phyloP scores from a whole-genome alignment of 2,329 filamentous ascomycete genomes.

The Cryphonectria naterciae region DNA sequence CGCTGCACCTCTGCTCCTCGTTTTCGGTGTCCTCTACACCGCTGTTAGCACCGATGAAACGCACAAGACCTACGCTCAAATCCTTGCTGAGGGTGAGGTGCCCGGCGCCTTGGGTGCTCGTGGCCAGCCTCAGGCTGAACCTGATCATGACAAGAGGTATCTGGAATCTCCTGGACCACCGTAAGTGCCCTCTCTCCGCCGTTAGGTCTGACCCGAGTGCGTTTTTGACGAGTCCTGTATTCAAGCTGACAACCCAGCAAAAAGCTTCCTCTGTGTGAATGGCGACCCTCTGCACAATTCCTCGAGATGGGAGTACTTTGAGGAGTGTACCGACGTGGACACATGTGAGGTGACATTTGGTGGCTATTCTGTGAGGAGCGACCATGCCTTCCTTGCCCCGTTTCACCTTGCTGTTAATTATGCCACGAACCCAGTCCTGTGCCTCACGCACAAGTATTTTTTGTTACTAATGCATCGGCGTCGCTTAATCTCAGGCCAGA shows the following conservation, averaged over 20 bases:
- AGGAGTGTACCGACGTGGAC: slow-evolving; percentile 1
- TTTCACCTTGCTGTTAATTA: neutral
- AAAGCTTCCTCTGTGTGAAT: slow-evolving; percentile 1
- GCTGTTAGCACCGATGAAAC: neutral
- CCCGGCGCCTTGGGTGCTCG: neutral
- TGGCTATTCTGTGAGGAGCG: slow-evolving; percentile 4
- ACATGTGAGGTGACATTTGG: slow-evolving; percentile 10
- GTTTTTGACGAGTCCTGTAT: neutral
- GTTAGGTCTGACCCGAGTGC: no score
- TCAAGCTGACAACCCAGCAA: neutral
- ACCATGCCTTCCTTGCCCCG: neutral
- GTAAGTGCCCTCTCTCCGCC: neutral
- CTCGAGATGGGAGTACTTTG: slow-evolving; percentile 2
- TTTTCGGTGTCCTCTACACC: neutral
- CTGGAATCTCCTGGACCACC: neutral
- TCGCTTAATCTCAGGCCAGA: neutral
- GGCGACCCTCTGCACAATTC: slow-evolving; percentile 3
- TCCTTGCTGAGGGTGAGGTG: neutral
- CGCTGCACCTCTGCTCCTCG: neutral
- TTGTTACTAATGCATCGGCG: neutral
- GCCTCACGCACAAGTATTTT: neutral
- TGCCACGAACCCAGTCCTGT: no score
- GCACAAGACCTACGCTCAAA: slow-evolving; percentile 6
- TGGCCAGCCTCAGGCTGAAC: neutral
- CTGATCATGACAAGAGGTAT: neutral